Base-by-base conservation (phyloP, 306 rosid species). In the Sesbania bispinosa region DNA sequence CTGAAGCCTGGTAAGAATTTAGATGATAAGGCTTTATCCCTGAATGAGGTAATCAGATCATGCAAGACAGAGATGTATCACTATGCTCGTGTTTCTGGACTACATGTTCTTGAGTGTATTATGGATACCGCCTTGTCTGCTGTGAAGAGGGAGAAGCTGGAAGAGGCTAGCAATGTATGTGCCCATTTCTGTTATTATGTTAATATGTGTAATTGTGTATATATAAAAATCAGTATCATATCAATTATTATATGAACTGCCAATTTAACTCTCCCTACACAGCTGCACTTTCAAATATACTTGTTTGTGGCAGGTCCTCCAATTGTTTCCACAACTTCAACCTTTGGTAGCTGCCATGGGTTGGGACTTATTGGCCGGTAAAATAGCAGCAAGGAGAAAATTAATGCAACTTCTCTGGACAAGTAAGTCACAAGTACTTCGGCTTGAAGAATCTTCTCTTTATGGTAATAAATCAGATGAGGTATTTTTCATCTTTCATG, bases 281-380 rank as follows among this genome's bases (percentile, higher is more conserved):
- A 58, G 75, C 39, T 77, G 54, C 74, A 45, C 32, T 67, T 67
- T 64, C 59, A 65, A 48, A 45, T 46, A 26, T 48, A 46, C 46
- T 68, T 80, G 67, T 75, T 13, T 73, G 71, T 46, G 82, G 76
- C 81, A 94, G 98, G 81, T 80, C 71, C 97, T 94, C 74, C 82
- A 71, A 20, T 71, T 94, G 89, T 90, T 88, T 79, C 95, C 97
- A n/a, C 92, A 84, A 38, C 98, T 94, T 80, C 94, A 82, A 78
- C 98, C 98, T 66, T 82, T 94, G 73, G 92, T 90, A 47, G 97
- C 97, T 16, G 76, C 90, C 74, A 94, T 94, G 97, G 98, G 98
- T 80, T 94, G 98, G 98, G 98, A 94, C 82, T 80, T 84, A 71
- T 83, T 94, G 77, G 81, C 94, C 2, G 95, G 98, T 36, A 92